Conservation (phyloP, 1,139 yeast genomes). For the Keqinozyma sinolaborantium region DNA sequence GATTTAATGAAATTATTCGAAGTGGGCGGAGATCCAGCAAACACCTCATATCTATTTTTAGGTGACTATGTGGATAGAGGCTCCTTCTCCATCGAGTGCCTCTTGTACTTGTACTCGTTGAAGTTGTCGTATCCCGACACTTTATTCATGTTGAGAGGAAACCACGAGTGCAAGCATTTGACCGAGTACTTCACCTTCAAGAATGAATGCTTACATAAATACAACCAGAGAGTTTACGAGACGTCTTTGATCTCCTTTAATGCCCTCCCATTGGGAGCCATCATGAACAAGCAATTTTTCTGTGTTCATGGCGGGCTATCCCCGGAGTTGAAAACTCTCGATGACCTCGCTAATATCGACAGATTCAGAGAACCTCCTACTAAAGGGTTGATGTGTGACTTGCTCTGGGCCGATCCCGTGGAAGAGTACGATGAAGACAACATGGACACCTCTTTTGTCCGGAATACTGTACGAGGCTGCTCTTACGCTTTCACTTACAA, state of each 20-base stretch:
- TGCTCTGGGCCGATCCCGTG: slow-evolving; percentile 94
- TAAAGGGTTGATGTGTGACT: slow-evolving; percentile 89
- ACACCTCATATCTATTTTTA: slow-evolving; percentile 74
- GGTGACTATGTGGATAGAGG: slow-evolving; percentile 99
- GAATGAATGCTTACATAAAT: slow-evolving; percentile 86
- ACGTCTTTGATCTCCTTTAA: slow-evolving; percentile 79
- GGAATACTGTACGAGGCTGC: slow-evolving; percentile 85
- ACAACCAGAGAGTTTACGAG: slow-evolving; percentile 64
- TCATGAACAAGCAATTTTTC: slow-evolving; percentile 91
- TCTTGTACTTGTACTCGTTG: slow-evolving; percentile 74
- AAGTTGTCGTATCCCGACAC: slow-evolving; percentile 76
- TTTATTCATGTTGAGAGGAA: slow-evolving; percentile 85
- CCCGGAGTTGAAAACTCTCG: slow-evolving; percentile 71
- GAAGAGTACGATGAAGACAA: slow-evolving; percentile 80
- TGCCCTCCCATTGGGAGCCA: slow-evolving; percentile 87
- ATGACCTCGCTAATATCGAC: slow-evolving; percentile 67
- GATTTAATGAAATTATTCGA: slow-evolving; percentile 90
- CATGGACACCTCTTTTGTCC: slow-evolving; percentile 48
- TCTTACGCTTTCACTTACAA: slow-evolving; percentile 85
- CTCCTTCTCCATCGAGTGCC: slow-evolving; percentile 84
- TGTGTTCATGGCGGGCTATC: slow-evolving; percentile 98
- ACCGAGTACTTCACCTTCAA: slow-evolving; percentile 94
- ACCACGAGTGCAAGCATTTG: slow-evolving; percentile 92
- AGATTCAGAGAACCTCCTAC: slow-evolving; percentile 94
- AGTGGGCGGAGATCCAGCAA: slow-evolving; percentile 86